A percentile compares a stretch with the other conserved stretches of the same genome.
These are phyloP conservation scores for Mallotus repandus DNA, from an alignment of 441 rosid species.

Conservation along the genomic window DNA sequence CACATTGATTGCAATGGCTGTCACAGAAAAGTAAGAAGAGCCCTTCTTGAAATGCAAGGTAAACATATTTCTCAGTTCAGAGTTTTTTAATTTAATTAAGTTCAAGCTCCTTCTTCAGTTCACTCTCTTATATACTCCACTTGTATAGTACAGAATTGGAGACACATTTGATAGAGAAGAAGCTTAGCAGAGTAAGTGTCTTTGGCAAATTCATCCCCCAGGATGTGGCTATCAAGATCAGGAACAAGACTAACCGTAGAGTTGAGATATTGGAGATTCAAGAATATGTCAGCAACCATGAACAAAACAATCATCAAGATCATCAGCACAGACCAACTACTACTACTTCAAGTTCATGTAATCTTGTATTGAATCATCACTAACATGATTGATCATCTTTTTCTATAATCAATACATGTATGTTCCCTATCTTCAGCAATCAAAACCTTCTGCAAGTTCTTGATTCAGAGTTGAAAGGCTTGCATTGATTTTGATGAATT, in stretches of 20 bases:
- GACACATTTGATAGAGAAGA: constrained; percentile 44
- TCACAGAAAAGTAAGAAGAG: constrained; percentile 46
- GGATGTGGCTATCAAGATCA: constrained; percentile 48
- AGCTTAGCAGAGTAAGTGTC: constrained; percentile 37
- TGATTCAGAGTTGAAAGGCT: too few species aligned
- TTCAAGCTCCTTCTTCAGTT: too few species aligned
- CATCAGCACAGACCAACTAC: constrained; percentile 9
- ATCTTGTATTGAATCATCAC: constrained; percentile 14
- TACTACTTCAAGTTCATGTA: constrained; percentile 19
- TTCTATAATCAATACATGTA: too few species aligned
- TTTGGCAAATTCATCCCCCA: constrained; percentile 40
- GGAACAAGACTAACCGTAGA: constrained; percentile 53
- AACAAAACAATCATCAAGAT: background rate
- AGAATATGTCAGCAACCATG: constrained; percentile 14
- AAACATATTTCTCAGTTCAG: background rate
- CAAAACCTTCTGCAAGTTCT: too few species aligned
- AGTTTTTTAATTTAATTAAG: too few species aligned
- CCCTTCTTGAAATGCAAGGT: constrained; percentile 44
- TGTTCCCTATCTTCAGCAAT: too few species aligned
- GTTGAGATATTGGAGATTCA: constrained; percentile 50
- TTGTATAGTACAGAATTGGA: constrained; percentile 31
- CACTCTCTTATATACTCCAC: too few species aligned
- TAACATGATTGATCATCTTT: too few species aligned
- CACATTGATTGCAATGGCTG: constrained; percentile 55
- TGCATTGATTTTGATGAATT: too few species aligned